Evolutionary conservation across 768 basidiomycete genomes (phyloP), one percentile per base, ranked within the genome.

Genomic region (Podaxis carcinomalis): DNA sequence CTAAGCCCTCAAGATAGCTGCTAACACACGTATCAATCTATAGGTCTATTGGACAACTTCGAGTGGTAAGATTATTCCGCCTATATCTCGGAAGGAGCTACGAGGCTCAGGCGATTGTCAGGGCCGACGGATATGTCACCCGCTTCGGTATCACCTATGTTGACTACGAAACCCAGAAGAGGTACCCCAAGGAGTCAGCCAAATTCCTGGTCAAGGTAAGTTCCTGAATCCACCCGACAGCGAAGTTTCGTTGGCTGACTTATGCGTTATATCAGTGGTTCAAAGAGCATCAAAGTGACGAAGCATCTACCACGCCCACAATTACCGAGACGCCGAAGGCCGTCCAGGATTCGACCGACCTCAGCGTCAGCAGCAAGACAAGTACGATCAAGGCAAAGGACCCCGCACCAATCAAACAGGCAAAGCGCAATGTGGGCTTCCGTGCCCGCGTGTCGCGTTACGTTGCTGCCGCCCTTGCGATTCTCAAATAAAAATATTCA

Each of bases 131-230:
- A 27, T 87, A 87, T 65, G 69, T 68, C 37, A 87, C 86, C 5
- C 83, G 88, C 4, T 90, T 90, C 66, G 87, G 87, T 58, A 78
- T 87, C 58, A 88, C 85, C 23, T 87, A 89, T 66, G 86, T 90
- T 55, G 84, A 89, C 73, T 89, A 86, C 70, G 73, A 80, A 58
- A 88, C 87, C 3, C 88, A 86, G 72, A 77, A 84, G 72, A 78
- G 87, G 19, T 81, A 79, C 67, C 86, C 86, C 14, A 89, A 89
- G 67, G 82, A 80, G 14, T 87, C 83, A 13, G 83, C 80, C 32
- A 78, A 77, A 61, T 85, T 85, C 73, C 68, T 88, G 13, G 67
- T 80, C 49, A 76, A 86, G 77, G 85, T 83, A 58, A 49, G 74
- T 62, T 27, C 55, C 37, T 35, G 27, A 23, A 27, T 21, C 27